phyloP scores from a whole-genome alignment of 805 yeast genomes.

The Monosporozyma solicola region DNA sequence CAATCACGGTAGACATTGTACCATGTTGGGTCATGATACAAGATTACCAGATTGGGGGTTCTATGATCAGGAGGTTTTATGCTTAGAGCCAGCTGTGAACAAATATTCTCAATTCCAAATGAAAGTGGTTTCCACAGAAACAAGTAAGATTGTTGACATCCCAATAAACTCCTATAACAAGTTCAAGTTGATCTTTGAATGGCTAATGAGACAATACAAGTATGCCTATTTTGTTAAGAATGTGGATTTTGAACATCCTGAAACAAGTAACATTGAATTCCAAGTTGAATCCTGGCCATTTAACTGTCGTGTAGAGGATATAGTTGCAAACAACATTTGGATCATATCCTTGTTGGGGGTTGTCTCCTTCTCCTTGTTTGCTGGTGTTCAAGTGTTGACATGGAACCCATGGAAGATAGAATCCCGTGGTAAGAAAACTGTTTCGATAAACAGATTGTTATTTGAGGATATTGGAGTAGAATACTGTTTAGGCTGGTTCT shows the following conservation, averaged over 20 bases:
- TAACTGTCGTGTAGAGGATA: conserved; percentile 4
- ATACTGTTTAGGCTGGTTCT: conserved; percentile 22
- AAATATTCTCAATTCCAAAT: conserved; percentile 5
- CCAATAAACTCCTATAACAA: neutral
- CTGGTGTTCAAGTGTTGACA: neutral
- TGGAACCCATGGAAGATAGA: conserved; percentile 16
- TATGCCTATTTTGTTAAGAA: conserved; percentile 13
- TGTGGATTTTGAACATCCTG: neutral
- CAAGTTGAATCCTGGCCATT: conserved; percentile 15
- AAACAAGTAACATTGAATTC: neutral
- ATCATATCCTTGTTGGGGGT: conserved; percentile 10
- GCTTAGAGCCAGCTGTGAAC: conserved; percentile 56
- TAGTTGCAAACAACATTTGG: conserved; percentile 13
- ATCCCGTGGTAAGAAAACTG: neutral
- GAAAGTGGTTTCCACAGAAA: neutral
- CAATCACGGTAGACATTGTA: conserved; percentile 62
- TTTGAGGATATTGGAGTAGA: conserved; percentile 14
- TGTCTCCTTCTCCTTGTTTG: conserved; percentile 2
- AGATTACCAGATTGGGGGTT: conserved; percentile 76
- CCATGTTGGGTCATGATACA: conserved; percentile 60
- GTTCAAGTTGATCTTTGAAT: conserved; percentile 2
- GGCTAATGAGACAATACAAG: conserved; percentile 9
- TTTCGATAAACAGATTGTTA: conserved; percentile 2
- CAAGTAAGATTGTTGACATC: neutral
- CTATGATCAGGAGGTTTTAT: conserved; percentile 80